A percentile compares a stretch with the other conserved stretches of the same genome.
phyloP scores from a whole-genome alignment of 208 protist genomes.

The Tritrichomonas foetus region DNA sequence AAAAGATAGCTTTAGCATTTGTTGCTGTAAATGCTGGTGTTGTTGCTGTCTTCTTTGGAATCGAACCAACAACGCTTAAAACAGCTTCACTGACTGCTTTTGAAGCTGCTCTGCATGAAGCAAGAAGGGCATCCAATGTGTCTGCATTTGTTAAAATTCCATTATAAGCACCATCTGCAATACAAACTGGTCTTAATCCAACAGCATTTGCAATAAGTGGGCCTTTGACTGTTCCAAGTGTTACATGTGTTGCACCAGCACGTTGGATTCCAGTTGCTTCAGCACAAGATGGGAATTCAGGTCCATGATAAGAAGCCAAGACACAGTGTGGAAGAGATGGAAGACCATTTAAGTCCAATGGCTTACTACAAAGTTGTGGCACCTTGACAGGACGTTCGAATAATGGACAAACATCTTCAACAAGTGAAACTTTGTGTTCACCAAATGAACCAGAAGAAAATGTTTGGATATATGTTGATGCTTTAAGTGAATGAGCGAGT shows the following conservation, averaged over 20 bases:
- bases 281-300: neutral
- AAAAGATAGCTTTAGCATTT: neutral
- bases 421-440: neutral
- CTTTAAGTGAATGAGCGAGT: neutral
- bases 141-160: neutral
- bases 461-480: slow-evolving; percentile 4
- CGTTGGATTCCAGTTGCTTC: neutral
- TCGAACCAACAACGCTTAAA: neutral
- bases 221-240: neutral
- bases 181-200: neutral
- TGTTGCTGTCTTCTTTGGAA: neutral
- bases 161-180: slow-evolving; percentile 2
- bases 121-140: neutral
- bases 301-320: neutral
- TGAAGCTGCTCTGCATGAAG: neutral
- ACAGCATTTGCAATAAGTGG: neutral
- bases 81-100: neutral
- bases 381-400: neutral
- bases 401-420: neutral
- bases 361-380: neutral
- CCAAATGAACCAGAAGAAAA: neutral
- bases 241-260: neutral
- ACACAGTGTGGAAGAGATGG: neutral
- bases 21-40: neutral
- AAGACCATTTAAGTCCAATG: neutral